Evolutionary conservation across 2,329 filamentous ascomycete genomes (phyloP).

Genomic region (Dactylellina parvicollis): DNA sequence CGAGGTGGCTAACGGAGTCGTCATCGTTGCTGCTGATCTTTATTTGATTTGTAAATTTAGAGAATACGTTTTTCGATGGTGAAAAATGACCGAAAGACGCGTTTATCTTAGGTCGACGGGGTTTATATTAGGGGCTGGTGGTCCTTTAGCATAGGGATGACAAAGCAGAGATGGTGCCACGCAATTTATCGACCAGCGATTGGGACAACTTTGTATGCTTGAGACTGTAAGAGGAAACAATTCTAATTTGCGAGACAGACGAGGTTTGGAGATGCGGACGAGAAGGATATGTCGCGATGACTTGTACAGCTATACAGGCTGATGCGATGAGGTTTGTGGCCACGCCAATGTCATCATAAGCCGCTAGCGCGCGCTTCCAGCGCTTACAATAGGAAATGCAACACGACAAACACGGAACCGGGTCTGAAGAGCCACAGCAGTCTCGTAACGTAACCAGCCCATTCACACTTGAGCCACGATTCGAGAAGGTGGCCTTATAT

Average conservation of each 20-base stretch:
- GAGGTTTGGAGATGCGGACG: too few relatives aligned
- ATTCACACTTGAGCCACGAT: too few relatives aligned
- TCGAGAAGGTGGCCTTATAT: too few relatives aligned
- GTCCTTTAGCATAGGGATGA: neutral
- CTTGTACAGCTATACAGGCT: neutral
- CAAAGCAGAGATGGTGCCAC: too few relatives aligned
- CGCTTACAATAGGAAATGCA: neutral
- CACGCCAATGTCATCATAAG: too few relatives aligned
- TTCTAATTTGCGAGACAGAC: too few relatives aligned
- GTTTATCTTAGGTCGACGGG: neutral
- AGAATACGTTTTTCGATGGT: neutral
- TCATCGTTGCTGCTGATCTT: constrained; percentile 18
- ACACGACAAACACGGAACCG: too few relatives aligned
- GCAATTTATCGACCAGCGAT: neutral
- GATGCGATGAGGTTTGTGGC: neutral
- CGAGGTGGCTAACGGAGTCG: constrained; percentile 47
- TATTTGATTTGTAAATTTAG: neutral
- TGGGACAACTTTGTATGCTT: neutral
- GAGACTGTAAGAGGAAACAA: too few relatives aligned
- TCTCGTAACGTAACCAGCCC: too few relatives aligned
- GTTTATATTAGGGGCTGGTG: neutral
- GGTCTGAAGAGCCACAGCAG: too few relatives aligned
- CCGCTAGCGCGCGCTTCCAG: neutral
- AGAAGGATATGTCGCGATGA: too few relatives aligned
- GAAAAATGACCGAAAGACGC: too few relatives aligned